Conservation (phyloP, 2,329 filamentous ascomycete species). For the Pestalotiopsis sp. region DNA sequence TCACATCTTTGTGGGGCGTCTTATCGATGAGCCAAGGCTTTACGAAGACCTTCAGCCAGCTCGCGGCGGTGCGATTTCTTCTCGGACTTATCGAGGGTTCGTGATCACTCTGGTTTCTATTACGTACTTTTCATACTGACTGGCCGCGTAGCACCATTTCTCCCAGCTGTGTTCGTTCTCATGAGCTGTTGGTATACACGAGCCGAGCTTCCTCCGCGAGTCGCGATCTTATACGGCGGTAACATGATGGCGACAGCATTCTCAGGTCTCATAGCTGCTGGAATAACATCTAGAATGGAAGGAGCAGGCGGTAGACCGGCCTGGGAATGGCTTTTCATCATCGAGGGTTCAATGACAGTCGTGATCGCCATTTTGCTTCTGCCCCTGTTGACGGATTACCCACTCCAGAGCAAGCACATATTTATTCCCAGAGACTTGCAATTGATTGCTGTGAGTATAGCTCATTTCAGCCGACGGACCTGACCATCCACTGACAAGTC, state of each 20-base stretch:
- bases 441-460: conserved; percentile 18
- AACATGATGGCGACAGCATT: conserved; percentile 36
- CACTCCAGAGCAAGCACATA: conserved; percentile 17
- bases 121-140: background rate
- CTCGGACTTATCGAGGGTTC: conserved; percentile 19
- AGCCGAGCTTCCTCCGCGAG: conserved; percentile 32
- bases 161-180: conserved; percentile 19
- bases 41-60: conserved; percentile 22
- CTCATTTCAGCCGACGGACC: background rate
- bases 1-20: conserved; percentile 24
- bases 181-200: conserved; percentile 42
- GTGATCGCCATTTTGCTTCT: conserved; percentile 28
- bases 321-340: conserved; percentile 40
- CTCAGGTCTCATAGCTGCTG: conserved; percentile 35
- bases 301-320: conserved; percentile 28
- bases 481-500: background rate
- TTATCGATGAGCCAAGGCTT: conserved; percentile 32
- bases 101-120: background rate
- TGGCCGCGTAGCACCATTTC: conserved; percentile 14
- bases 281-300: conserved; percentile 32
- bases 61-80: conserved; percentile 19
- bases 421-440: conserved; percentile 18
- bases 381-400: conserved; percentile 18
- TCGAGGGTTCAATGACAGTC: conserved; percentile 36
- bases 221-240: conserved; percentile 35